Evolutionary conservation across 495 filamentous ascomycete species (phyloP).

Genomic region (Beverwykella pulmonaria): DNA sequence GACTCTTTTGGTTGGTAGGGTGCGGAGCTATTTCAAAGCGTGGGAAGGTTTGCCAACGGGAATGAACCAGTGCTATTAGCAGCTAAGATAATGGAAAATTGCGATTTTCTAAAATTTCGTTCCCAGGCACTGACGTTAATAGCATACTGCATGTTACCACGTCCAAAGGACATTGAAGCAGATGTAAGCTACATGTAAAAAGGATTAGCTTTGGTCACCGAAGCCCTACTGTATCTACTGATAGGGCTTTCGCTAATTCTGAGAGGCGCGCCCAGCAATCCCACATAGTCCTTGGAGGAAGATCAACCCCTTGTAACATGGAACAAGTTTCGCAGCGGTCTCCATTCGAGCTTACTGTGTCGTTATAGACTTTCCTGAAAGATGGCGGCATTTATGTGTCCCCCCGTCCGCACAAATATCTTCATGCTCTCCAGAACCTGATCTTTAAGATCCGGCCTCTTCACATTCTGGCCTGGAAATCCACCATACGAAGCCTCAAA

Average conservation of each 20-base stretch:
- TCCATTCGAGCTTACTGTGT: not conserved
- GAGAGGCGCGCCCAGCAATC: no score
- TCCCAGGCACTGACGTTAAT: not conserved
- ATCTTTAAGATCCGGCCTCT: slow-evolving; percentile 58
- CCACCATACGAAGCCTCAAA: slow-evolving; percentile 69
- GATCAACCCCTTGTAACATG: no score
- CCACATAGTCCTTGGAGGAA: no score
- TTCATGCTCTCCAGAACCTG: slow-evolving; percentile 75
- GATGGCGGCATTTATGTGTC: slow-evolving; percentile 29
- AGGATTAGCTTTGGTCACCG: no score
- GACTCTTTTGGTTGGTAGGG: not conserved
- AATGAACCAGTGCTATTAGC: not conserved
- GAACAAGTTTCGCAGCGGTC: not conserved
- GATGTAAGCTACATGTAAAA: no score
- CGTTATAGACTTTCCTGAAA: slow-evolving; percentile 17
- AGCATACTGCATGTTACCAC: no score
- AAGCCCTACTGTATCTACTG: no score
- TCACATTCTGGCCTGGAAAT: slow-evolving; percentile 63
- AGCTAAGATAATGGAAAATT: slow-evolving; percentile 1
- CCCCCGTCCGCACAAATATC: slow-evolving; percentile 55
- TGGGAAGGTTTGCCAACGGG: not conserved
- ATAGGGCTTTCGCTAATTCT: no score
- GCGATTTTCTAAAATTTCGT: not conserved
- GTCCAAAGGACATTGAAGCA: no score
- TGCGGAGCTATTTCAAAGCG: not conserved